A percentile compares a stretch with the other conserved stretches of the same genome.
Evolutionary conservation across 2,329 filamentous ascomycete species (phyloP).

Genomic region (Raffaelea deltoideospora): DNA sequence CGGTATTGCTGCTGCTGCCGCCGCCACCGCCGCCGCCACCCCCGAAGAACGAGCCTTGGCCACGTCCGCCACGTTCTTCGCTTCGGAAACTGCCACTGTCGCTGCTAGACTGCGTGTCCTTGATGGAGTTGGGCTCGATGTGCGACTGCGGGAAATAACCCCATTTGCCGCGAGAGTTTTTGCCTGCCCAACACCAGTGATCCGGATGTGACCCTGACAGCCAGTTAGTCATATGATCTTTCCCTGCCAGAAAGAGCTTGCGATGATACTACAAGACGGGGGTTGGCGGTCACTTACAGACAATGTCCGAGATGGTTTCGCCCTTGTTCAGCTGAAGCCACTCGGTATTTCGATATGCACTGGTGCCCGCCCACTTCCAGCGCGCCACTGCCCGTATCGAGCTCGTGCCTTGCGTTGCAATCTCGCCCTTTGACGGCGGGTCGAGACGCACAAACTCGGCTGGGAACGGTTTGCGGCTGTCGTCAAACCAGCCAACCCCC

Average conservation of each 20-base stretch:
- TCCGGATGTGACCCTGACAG: slow-evolving; percentile 27
- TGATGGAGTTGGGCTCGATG: slow-evolving; percentile 29
- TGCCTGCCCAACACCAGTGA: slow-evolving; percentile 42
- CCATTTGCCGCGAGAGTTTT: slow-evolving; percentile 34
- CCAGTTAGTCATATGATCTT: too few species aligned
- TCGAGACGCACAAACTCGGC: slow-evolving; percentile 31
- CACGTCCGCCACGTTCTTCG: too few species aligned
- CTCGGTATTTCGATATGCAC: slow-evolving; percentile 18
- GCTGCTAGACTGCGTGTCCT: slow-evolving; percentile 16
- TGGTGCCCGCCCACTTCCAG: slow-evolving; percentile 33
- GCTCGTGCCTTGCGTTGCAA: slow-evolving; percentile 28
- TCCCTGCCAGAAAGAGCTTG: too few species aligned
- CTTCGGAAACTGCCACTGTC: not conserved
- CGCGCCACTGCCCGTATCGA: slow-evolving; percentile 30
- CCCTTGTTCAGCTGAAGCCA: slow-evolving; percentile 48
- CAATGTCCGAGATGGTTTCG: slow-evolving; percentile 50
- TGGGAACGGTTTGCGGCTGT: slow-evolving; percentile 30
- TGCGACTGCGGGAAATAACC: slow-evolving; percentile 37
- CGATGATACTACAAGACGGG: too few species aligned
- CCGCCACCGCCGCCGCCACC: slow-evolving; percentile 2
- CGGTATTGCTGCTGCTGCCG: slow-evolving; percentile 3
- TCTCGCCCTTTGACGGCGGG: slow-evolving; percentile 23
- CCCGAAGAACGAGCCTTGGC: too few species aligned
- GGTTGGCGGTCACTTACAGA: slow-evolving; percentile 24
- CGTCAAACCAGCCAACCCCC: slow-evolving; percentile 41